phyloP scores from a whole-genome alignment of 1,284 basidiomycete genomes.

The Rhodotorula mucilaginosa region DNA sequence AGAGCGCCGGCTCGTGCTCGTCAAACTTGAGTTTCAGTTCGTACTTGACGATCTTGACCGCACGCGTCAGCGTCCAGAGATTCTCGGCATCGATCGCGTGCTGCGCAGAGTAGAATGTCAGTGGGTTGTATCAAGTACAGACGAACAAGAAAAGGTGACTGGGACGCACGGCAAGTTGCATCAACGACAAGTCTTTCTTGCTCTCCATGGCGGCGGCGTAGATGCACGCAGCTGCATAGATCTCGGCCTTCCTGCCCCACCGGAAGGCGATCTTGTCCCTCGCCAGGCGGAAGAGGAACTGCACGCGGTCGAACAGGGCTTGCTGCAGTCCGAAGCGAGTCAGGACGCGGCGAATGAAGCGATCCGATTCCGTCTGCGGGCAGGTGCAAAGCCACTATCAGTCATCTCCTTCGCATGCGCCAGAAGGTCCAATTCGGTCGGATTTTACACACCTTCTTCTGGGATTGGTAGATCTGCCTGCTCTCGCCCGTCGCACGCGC shows the following conservation, averaged over 20 bases:
- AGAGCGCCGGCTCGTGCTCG: conserved; percentile 52
- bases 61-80: conserved; percentile 57
- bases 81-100: conserved; percentile 58
- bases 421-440: not conserved
- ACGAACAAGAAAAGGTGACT: not conserved
- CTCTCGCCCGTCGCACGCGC: conserved; percentile 11
- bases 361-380: conserved; percentile 10
- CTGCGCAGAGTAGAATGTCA: conserved; percentile 41
- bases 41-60: conserved; percentile 37
- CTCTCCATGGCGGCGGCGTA: conserved; percentile 25
- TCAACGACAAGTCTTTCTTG: conserved; percentile 12
- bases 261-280: conserved; percentile 17
- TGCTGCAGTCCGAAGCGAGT: conserved; percentile 13
- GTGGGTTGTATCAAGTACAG: too few species aligned
- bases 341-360: conserved; percentile 17
- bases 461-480: conserved; percentile 13
- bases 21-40: conserved; percentile 39
- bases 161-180: conserved; percentile 25
- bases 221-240: conserved; percentile 30
- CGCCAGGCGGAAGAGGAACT: conserved; percentile 15
- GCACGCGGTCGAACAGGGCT: not conserved
- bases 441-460: conserved; percentile 16
- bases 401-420: not conserved
- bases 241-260: conserved; percentile 26
- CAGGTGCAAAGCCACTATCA: not conserved